These are phyloP conservation scores for Saccharomycopsis fibuligera DNA, from an alignment of 805 yeast species.

Conservation along the genomic window DNA sequence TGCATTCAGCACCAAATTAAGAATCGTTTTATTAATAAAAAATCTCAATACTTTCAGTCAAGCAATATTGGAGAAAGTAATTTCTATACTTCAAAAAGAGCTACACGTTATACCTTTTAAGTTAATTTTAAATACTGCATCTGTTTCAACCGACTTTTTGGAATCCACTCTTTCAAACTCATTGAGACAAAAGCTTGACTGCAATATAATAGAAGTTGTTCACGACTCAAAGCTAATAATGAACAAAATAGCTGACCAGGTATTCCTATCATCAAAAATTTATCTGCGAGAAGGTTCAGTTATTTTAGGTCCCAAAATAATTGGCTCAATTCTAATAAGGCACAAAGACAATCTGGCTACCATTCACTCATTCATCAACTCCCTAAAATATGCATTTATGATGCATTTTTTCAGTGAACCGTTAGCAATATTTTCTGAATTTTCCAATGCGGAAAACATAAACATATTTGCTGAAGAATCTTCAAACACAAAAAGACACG, in stretches of 20 bases:
- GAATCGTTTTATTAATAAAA: conserved; percentile 14
- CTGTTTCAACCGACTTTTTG: conserved; percentile 8
- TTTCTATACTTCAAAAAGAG: conserved; percentile 10
- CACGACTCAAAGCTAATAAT: conserved; percentile 3
- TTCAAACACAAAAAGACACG: not conserved
- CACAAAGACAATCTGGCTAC: not conserved
- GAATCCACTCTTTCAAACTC: conserved; percentile 5
- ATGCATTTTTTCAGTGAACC: conserved; percentile 14
- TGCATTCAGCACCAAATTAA: conserved; percentile 3
- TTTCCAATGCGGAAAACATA: conserved; percentile 28
- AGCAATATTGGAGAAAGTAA: conserved; percentile 1
- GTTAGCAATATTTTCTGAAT: not conserved
- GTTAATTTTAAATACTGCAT: conserved; percentile 13
- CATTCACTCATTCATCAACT: conserved; percentile 4
- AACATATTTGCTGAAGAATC: not conserved
- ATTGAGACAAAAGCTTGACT: conserved; percentile 2
- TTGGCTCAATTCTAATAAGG: not conserved
- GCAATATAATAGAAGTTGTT: conserved; percentile 3
- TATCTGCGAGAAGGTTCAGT: not conserved
- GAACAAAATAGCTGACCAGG: conserved; percentile 4
- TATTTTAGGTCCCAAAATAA: conserved; percentile 9
- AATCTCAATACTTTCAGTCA: conserved; percentile 17
- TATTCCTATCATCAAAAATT: not conserved
- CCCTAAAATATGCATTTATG: conserved; percentile 14
- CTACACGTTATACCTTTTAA: conserved; percentile 6